Evolutionary conservation across 2,329 filamentous ascomycete genomes (phyloP), one percentile per base, ranked within the genome.

Genomic region (Meredithiella fracta): DNA sequence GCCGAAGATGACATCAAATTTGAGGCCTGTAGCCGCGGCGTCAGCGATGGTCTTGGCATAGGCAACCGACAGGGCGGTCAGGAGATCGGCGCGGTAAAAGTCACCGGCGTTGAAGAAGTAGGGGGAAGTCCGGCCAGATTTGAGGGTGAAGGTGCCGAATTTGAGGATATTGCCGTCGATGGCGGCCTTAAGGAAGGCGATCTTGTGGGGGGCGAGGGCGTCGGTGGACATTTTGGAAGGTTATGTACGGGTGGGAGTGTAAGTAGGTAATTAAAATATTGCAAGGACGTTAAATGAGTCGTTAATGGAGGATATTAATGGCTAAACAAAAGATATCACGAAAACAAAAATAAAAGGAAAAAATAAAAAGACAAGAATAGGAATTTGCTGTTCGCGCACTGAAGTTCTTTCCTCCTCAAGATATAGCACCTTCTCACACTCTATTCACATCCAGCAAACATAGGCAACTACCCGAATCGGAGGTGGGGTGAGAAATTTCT

Each of bases 41-140:
- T 75, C 68, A 60, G 74, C 70, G 63, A 84, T 79, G 57, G 79
- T 75, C 61, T 76, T 69, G 47, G 91, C 91, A 69, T 91, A 97
- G 58, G 91, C 89, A 42, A 80, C 77, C 54, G 85, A 79, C 62
- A 95, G 86, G 57, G 88, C 80, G 60, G 78, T 78, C 60, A 94
- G 80, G 29, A 95, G 79, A 60, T 82, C 77, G 22, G 84, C 85
- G 54, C 82, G 83, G 75, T 92, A 88, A 71, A 97, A 94, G 64
- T 86, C 80, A 59, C 90, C 89, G 50, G 90, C 89, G 70, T 95
- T 96, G 81, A 97, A 94, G 76, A 97, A 97, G 77, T 97, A 97
- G 44, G 92, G 92, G 11, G 89, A 95, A 64, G 75, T 76, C 65
- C 91, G 86, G 70, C 87, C 86, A 55, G 90, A 96, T 73, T 98